Conservation (phyloP, 1,284 basidiomycete species). For the Bjerkandera adusta region DNA sequence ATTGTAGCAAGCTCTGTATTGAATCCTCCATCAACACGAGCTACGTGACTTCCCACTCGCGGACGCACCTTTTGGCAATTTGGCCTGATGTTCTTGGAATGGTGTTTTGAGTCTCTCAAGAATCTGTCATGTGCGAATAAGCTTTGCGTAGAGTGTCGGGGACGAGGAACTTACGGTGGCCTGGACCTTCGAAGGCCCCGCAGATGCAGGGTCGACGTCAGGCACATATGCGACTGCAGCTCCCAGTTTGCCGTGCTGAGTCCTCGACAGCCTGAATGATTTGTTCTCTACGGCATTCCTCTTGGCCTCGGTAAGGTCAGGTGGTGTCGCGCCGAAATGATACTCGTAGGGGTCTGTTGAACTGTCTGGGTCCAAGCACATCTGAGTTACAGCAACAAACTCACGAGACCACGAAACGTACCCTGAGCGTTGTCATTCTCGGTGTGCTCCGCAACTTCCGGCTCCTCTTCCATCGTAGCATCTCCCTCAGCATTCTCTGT, state of each 20-base stretch:
- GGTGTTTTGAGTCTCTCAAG: conserved; percentile 55
- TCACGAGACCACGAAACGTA: background rate
- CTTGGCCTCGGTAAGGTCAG: conserved; percentile 43
- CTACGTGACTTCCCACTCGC: background rate
- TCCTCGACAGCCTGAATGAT: conserved; percentile 47
- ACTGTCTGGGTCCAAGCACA: conserved; percentile 10
- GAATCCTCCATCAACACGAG: conserved; percentile 9
- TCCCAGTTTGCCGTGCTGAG: conserved; percentile 48
- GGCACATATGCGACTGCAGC: conserved; percentile 50
- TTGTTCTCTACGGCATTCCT: conserved; percentile 47
- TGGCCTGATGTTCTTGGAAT: conserved; percentile 52
- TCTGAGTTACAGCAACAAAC: background rate
- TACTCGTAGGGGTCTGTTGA: conserved; percentile 50
- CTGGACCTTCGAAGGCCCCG: conserved; percentile 15
- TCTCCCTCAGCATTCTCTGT: conserved; percentile 15
- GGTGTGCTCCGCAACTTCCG: conserved; percentile 26
- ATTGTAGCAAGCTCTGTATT: conserved; percentile 50
- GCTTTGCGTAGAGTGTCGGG: no score
- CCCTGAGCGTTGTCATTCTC: conserved; percentile 17
- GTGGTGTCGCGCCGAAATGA: conserved; percentile 62
- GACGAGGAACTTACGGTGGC: conserved; percentile 8
- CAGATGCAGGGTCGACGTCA: conserved; percentile 30
- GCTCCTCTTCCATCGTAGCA: conserved; percentile 16
- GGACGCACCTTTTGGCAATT: conserved; percentile 48
- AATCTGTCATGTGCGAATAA: conserved; percentile 41